Percentiles rank a stretch among this genome's conserved stretches.
phyloP scores from a whole-genome alignment of 2,329 filamentous ascomycete species.

The Podosphaera fusca region DNA sequence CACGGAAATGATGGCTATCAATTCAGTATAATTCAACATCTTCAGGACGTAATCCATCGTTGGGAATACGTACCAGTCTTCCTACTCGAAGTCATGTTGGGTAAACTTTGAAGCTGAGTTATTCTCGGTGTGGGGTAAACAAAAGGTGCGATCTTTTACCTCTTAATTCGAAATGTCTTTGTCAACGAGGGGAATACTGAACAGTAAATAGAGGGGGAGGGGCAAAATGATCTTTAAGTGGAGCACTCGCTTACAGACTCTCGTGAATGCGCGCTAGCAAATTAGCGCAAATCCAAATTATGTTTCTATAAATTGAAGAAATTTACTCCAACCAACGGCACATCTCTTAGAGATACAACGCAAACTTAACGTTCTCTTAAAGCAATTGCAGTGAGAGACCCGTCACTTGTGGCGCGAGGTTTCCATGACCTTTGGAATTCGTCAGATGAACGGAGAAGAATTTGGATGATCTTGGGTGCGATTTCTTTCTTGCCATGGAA shows the following conservation, averaged over 20 bases:
- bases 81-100: neutral
- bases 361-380: constrained; percentile 12
- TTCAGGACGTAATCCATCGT: neutral
- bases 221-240: neutral
- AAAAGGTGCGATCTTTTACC: neutral
- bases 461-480: constrained; percentile 15
- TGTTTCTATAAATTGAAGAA: neutral
- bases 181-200: neutral
- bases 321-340: neutral
- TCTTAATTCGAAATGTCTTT: neutral
- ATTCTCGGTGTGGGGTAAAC: neutral
- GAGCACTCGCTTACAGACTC: neutral
- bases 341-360: constrained; percentile 6
- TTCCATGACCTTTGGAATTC: constrained; percentile 15
- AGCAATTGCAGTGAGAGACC: constrained; percentile 16
- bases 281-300: neutral
- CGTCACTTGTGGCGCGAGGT: constrained; percentile 13
- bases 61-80: neutral
- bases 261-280: neutral
- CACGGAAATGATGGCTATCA: constrained; percentile 72
- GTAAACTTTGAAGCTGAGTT: neutral
- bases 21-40: neutral
- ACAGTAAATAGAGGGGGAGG: neutral
- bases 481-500: constrained; percentile 10
- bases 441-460: constrained; percentile 15